Base-by-base conservation (phyloP, 2,329 filamentous ascomycete species). In the Pseudocercospora crystallina region DNA sequence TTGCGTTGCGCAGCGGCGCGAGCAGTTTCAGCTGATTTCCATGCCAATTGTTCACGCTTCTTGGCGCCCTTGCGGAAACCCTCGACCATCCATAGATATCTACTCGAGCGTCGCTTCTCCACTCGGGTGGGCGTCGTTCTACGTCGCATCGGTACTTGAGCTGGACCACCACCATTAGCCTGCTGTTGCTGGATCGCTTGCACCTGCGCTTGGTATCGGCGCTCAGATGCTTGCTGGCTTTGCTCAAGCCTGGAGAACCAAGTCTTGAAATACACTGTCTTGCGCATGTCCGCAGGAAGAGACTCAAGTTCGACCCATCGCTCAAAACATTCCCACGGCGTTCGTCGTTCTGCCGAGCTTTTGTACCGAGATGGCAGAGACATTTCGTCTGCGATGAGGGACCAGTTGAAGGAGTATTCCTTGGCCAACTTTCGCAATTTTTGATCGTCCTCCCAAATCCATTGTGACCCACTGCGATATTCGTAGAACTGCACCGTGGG, bases 281-380 rank as follows among this genome's bases (percentile, higher is more conserved):
- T 96, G 13, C 87, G 85, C 86, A 97, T 95, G 59, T 99, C 94
- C 9, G 86, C 83, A 4, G 94, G 92, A 33, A 96, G 76, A 1
- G 91, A 90, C 72, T 97, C 94, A 10, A 97, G 76, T 60, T 88
- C 85, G 47, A 96, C 87, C 92, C 92, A 99, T 37, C 94, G 83
- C 71, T 99, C 94, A 63, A 99, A 99, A 67, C 94, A 99, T 73
- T 99, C 94, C 94, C 94, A 99, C 0, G 92, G 90, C 2, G 92
- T 97, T 41, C 94, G 83, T 55, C 94, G 82, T 67, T 97, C 92
- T 9, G 90, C 84, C 1, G 89, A 90, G 14, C 91, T 92, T n/a
- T 84, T 80, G 65, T 90, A 95, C 11, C 84, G 69, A 0, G 90
- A 95, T 45, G 83, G 83, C 12, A 86, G 80, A 1, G 83, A 80